Percentiles rank a stretch among this genome's conserved stretches.
Conservation (phyloP, 1,284 basidiomycete species). For the Ganoderma meredithae region DNA sequence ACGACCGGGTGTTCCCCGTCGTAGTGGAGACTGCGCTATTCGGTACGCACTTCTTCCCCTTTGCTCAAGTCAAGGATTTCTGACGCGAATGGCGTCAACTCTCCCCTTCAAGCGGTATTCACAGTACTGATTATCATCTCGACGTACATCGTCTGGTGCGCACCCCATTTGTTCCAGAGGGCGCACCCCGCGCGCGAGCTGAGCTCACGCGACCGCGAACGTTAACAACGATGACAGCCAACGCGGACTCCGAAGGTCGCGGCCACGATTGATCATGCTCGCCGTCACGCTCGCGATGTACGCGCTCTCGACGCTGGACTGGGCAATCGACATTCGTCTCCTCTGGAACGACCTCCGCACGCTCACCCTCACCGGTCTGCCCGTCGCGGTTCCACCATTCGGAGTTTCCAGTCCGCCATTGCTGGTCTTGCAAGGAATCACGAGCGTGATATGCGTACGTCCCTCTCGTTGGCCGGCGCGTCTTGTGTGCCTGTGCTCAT, state of each 20-base stretch:
- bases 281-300: conserved; percentile 21
- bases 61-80: no score
- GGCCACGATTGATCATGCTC: conserved; percentile 18
- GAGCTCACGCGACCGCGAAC: not conserved
- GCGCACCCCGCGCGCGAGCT: no score
- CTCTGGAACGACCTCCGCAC: conserved; percentile 19
- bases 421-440: conserved; percentile 18
- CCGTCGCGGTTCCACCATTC: not conserved
- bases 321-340: conserved; percentile 22
- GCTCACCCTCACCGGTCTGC: conserved; percentile 10
- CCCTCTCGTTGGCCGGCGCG: no score
- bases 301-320: conserved; percentile 21
- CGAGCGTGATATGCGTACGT: conserved; percentile 23
- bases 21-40: conserved; percentile 21
- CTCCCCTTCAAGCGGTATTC: conserved; percentile 14
- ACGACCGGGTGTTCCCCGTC: conserved; percentile 19
- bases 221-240: conserved; percentile 13
- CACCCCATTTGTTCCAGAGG: not conserved
- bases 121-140: conserved; percentile 17
- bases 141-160: conserved; percentile 17
- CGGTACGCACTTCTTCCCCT: conserved; percentile 7
- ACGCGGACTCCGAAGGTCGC: conserved; percentile 16
- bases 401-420: conserved; percentile 14
- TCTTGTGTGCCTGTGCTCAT: not conserved
- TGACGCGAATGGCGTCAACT: not conserved